Base-by-base conservation (phyloP, 2,329 filamentous ascomycete genomes). In the Calonectria henricotiae region DNA sequence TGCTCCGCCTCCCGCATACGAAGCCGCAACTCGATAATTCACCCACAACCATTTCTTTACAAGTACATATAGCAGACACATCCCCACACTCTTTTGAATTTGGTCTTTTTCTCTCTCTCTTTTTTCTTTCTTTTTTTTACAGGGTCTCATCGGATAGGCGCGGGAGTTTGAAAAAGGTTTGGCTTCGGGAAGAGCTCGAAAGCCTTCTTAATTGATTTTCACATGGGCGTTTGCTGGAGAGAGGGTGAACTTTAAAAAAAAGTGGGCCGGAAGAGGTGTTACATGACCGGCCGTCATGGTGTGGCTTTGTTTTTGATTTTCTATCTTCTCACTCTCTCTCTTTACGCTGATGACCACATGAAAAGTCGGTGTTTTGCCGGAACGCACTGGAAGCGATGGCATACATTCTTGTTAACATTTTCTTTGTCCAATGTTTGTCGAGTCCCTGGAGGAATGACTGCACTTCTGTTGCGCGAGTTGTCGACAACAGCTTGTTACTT, bases 1-100 rank as follows among this genome's bases (percentile, higher is more conserved):
- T 55, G 80, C 84, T 5, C 89, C 90, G 6, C 90, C 90, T 32
- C 90, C 90, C 15, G 89, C 90, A 68, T 92, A 92, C 78, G 86
- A 91, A 80, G 86, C 86, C 39, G 80, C 83, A 20, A 79, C 77
- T 58, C 83, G 81, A 75, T 87, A 82, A 83, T 68, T 67, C 71
- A 66, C 69, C 69, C 66, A 63, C 64, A 71, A 39, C n/a, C 20
- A 37, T 25, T 43, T 41, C 27, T 11, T 51, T 49, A 25, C 51
- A 58, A 62, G 70, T 73, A 76, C 51, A 75, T 74, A 70, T 25
- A 15, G 15, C 62, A 69, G 44, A 67, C 66, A 46, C 64, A 39
- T 66, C 55, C n/a, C 55, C 67, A 74, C 76, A 71, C 68, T 76
- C 75, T 20, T 74, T 76, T 68, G 27, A 32, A 70, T 39, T 62